These are phyloP conservation scores for Phytophthora hibernalis DNA, from an alignment of 352 stramenopile species.

Conservation along the genomic window DNA sequence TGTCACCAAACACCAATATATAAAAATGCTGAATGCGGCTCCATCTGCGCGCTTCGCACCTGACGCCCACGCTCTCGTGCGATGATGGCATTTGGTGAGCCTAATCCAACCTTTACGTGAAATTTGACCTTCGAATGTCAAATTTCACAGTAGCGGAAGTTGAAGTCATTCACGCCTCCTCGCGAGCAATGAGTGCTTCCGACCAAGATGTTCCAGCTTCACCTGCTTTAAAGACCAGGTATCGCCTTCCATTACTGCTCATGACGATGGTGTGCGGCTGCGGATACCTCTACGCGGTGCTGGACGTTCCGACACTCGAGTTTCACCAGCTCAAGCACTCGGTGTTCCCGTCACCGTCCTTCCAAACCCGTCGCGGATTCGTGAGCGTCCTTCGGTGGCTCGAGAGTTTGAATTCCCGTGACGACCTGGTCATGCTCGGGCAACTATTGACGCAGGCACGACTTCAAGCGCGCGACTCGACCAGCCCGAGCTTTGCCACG, in stretches of 20 bases:
- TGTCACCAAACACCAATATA: slow-evolving; percentile 30
- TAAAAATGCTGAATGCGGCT: slow-evolving; percentile 24
- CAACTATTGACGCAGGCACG: slow-evolving; percentile 29
- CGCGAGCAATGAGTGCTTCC: neutral
- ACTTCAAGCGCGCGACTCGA: slow-evolving; percentile 4
- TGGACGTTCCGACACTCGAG: slow-evolving; percentile 40
- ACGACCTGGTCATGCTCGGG: slow-evolving; percentile 48
- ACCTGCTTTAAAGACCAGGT: slow-evolving; percentile 2
- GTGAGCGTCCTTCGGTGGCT: slow-evolving; percentile 61
- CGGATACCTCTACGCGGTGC: slow-evolving; percentile 37
- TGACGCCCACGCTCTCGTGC: no score
- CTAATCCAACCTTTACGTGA: no score
- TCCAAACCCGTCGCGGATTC: slow-evolving; percentile 55
- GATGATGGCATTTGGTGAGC: no score
- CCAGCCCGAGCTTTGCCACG: slow-evolving; percentile 8
- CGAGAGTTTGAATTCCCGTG: slow-evolving; percentile 48
- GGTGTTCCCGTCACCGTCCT: slow-evolving; percentile 33
- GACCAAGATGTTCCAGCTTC: neutral
- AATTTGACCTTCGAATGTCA: no score
- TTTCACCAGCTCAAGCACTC: slow-evolving; percentile 44
- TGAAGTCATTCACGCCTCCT: slow-evolving; percentile 3
- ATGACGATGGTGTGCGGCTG: slow-evolving; percentile 32
- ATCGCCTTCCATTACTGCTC: slow-evolving; percentile 30
- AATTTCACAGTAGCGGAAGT: neutral
- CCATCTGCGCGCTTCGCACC: no score